Evolutionary conservation across 352 stramenopile species (phyloP), one percentile per base, ranked within the genome.

Genomic region (Thalassiosira sp.): DNA sequence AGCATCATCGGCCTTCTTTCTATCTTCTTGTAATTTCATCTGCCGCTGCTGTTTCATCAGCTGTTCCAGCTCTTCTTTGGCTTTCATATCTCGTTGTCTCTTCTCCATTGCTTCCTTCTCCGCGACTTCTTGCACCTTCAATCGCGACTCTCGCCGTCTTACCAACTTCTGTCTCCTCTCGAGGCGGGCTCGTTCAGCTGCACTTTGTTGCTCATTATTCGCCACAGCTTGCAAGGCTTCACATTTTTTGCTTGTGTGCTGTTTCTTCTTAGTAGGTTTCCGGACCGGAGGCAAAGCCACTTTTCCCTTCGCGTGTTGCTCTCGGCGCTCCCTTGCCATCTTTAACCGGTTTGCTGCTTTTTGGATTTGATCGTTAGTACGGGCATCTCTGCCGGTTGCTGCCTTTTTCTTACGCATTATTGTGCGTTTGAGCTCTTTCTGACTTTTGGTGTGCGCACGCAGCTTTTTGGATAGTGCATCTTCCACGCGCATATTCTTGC

Each of bases 331-430:
- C 53, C 60, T 49, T 58, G 61, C 59, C 28, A 52, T 27, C 18
- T 62, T 78, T 42, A 72, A 43, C 11, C 69, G 54, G 24, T 71
- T 49, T 11, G 60, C 69, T 20, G 51, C 59, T 51, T 72, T 78
- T 54, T 66, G 6, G n/a, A 78, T 72, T 1, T 67, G 49, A 45
- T 78, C 52, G 58, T 78, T 42, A 11, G 35, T 49, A 5, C 27
- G 28, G 20, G 48, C 31, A 37, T 59, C 57, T 63, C 15, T 10
- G 10, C 46, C 7, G 3, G n/a, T 37, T 22, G 25, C n/a, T n/a
- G n/a, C n/a, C n/a, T n/a, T n/a, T n/a, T n/a, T n/a, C n/a, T n/a
- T 68, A 3, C 13, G n/a, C 15, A 35, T 54, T 22, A 20, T 49
- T 16, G 62, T 20, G 6, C 24, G 18, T 27, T 65, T 64, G 11